A percentile compares a stretch with the other conserved stretches of the same genome.
These are phyloP conservation scores for Gonium pectorale DNA, from an alignment of 139 green algal species.

Conservation along the genomic window DNA sequence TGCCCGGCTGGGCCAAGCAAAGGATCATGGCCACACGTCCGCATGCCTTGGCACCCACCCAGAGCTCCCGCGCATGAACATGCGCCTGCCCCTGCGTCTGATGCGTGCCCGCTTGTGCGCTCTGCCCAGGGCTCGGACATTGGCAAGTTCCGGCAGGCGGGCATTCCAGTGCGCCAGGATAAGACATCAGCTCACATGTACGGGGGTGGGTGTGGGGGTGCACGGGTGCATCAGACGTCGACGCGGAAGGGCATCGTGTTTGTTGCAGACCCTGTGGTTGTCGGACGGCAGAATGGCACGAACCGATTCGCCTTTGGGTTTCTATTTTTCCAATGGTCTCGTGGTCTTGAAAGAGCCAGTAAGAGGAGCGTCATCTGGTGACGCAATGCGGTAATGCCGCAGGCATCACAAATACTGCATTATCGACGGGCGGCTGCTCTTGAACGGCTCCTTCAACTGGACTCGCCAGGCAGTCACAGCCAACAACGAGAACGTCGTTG, in stretches of 20 bases:
- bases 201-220: background rate
- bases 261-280: no score
- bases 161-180: conserved; percentile 49
- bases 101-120: no score
- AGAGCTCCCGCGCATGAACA: no score
- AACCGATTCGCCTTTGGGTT: background rate
- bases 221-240: background rate
- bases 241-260: no score
- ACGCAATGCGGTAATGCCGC: background rate
- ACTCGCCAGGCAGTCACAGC: conserved; percentile 53
- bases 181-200: conserved; percentile 39
- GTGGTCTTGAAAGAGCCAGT: background rate
- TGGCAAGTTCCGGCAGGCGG: conserved; percentile 33
- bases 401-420: conserved; percentile 80
- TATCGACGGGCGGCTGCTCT: conserved; percentile 58
- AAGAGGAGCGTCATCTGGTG: background rate
- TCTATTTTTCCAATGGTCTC: background rate
- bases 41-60: no score
- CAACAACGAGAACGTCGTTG: conserved; percentile 71
- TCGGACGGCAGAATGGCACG: background rate
- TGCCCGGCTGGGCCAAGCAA: no score
- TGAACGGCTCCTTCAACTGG: conserved; percentile 77
- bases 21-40: no score
- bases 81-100: no score
- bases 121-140: conserved; percentile 57